Base-by-base conservation (phyloP, 2,329 filamentous ascomycete genomes). In the Hirsutella rhossiliensis region DNA sequence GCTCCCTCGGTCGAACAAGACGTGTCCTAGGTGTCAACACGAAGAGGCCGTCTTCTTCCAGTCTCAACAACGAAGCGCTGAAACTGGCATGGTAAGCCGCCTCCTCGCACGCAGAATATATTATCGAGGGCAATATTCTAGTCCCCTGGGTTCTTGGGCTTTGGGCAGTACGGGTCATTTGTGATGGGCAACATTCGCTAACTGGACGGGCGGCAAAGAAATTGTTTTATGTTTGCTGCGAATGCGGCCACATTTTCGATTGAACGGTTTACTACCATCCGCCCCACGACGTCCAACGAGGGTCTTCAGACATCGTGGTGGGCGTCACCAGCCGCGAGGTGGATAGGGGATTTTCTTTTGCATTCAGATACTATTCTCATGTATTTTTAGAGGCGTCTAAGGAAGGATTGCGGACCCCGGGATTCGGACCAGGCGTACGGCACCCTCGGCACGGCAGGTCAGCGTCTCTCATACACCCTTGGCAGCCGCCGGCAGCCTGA, bases 21-120 rank as follows among this genome's bases (percentile, higher is more conserved):
- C 76, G 48, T 98, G 92, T 68, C 87, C 88, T 43, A 76, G 73
- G 54, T 98, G 94, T 72, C 75, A 77, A 52, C 84, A 92, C 63
- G 79, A 80, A 54, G 89, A 97, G 67, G 88, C 89, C 39, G 94
- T 98, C 47, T 98, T 95, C 70, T 98, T 98, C 72, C 92, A 98
- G 70, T 96, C 89, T 49, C 92, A 98, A 63, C 89, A 97, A 71
- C 84, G 92, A 66, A 95, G 84, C 54, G 87, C 87, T 41, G 89
- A 97, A 65, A 98, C 92, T 38, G 92, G 92, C 69, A 98, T 98
- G 92, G 92, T 97, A 67, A 73, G 84, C 57, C 17, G 29, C 37
- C 43, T 39, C 23, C 23, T 39, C 30, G 13, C 23, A 18, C 5
- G 1, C 19, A 18, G 27, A 20, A 31, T 3, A 13, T 17, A 3